Evolutionary conservation across 2,329 filamentous ascomycete genomes (phyloP).

Genomic region (Cladophialophora psammophila): DNA sequence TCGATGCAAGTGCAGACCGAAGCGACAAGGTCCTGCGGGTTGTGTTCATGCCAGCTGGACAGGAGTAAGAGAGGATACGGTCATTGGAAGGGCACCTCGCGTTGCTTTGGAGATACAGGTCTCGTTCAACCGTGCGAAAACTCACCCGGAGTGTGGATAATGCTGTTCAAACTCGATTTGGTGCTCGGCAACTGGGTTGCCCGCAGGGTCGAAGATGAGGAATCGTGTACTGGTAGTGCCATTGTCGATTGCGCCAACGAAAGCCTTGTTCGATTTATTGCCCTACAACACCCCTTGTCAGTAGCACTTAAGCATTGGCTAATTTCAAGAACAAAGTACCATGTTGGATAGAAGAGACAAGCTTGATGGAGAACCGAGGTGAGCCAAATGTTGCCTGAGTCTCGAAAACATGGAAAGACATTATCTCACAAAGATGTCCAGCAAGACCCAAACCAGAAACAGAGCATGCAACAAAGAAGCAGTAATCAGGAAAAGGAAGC

Average conservation of each 20-base stretch:
- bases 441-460: not conserved
- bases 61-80: not conserved
- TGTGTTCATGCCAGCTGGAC: conserved; percentile 78
- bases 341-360: conserved; percentile 7
- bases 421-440: not conserved
- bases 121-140: not conserved
- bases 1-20: conserved; percentile 76
- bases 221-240: conserved; percentile 84
- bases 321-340: not conserved
- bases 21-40: conserved; percentile 71
- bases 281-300: conserved; percentile 16
- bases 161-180: conserved; percentile 82
- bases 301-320: not conserved
- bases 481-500: not conserved
- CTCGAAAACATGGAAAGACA: conserved; percentile 13
- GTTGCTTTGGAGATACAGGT: conserved; percentile 5
- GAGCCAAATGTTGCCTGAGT: conserved; percentile 17
- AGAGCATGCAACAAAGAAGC: not conserved
- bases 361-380: conserved; percentile 10
- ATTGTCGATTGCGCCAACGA: conserved; percentile 81
- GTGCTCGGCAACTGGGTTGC: conserved; percentile 75
- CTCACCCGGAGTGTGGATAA: conserved; percentile 79
- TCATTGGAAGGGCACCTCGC: not conserved
- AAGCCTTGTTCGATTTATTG: conserved; percentile 47
- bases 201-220: conserved; percentile 78